A percentile compares a stretch with the other conserved stretches of the same genome.
Conservation (phyloP, 2,329 filamentous ascomycete genomes). For the Stachybotrys elegans region DNA sequence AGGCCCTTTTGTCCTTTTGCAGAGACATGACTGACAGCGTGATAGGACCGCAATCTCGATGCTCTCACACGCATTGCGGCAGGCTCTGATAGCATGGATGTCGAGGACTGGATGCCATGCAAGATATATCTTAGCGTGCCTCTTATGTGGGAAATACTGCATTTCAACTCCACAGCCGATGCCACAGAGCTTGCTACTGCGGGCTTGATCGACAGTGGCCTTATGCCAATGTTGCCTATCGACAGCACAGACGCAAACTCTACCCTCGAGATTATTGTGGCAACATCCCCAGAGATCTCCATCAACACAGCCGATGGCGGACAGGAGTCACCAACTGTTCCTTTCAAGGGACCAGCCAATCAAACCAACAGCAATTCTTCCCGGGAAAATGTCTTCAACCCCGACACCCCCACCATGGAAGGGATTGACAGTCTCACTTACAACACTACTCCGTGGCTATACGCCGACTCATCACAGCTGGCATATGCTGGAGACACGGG, state of each 20-base stretch:
- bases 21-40: constrained; percentile 7
- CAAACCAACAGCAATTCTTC: constrained; percentile 17
- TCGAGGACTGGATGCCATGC: constrained; percentile 47
- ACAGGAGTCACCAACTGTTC: constrained; percentile 39
- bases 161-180: constrained; percentile 37
- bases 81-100: constrained; percentile 40
- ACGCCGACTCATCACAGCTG: constrained; percentile 35
- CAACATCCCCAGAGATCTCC: constrained; percentile 44
- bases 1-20: too few species aligned
- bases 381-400: constrained; percentile 13
- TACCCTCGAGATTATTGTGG: constrained; percentile 44
- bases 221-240: constrained; percentile 23
- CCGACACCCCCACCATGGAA: constrained; percentile 24
- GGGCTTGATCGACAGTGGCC: constrained; percentile 36
- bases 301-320: constrained; percentile 48
- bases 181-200: constrained; percentile 27
- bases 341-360: constrained; percentile 23
- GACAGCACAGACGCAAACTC: constrained; percentile 30
- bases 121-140: constrained; percentile 48
- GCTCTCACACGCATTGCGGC: constrained; percentile 44
- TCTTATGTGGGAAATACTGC: constrained; percentile 48
- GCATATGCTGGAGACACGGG: constrained; percentile 31
- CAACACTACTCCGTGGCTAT: constrained; percentile 38
- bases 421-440: constrained; percentile 31
- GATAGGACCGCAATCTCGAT: constrained; percentile 41